A percentile compares a stretch with the other conserved stretches of the same genome.
Evolutionary conservation across 2,329 filamentous ascomycete species (phyloP).

Genomic region (Aspergillus sp.): DNA sequence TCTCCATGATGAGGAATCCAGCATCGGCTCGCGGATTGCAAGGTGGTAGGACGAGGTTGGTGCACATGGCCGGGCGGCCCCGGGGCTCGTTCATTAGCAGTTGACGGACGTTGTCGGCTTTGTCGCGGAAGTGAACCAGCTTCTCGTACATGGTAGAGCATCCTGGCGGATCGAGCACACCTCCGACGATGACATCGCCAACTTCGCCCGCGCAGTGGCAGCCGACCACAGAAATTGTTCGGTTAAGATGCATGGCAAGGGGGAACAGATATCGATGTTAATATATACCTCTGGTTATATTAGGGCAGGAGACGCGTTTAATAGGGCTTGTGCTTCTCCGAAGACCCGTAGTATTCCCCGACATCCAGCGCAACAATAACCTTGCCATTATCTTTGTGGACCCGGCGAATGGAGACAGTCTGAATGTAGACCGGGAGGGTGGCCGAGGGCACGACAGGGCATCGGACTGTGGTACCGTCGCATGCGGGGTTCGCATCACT

Average conservation of each 20-base stretch:
- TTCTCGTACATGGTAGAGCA: constrained; percentile 41
- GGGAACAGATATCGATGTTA: too few relatives aligned
- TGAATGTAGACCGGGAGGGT: too few relatives aligned
- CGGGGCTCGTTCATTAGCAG: constrained; percentile 40
- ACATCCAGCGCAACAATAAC: too few relatives aligned
- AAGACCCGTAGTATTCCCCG: too few relatives aligned
- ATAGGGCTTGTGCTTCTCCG: too few relatives aligned
- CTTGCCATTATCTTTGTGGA: too few relatives aligned
- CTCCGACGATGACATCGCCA: constrained; percentile 41
- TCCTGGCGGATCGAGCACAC: constrained; percentile 32
- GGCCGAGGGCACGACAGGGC: too few relatives aligned
- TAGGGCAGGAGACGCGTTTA: too few relatives aligned
- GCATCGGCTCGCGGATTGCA: constrained; percentile 37
- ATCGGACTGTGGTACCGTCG: too few relatives aligned
- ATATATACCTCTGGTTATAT: too few relatives aligned
- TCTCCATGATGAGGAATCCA: constrained; percentile 38
- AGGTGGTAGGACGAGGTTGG: constrained; percentile 34
- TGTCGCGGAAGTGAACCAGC: constrained; percentile 30
- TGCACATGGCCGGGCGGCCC: constrained; percentile 30
- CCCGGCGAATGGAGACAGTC: too few relatives aligned
- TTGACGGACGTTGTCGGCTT: constrained; percentile 33
- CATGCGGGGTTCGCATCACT: too few relatives aligned
- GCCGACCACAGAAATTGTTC: constrained; percentile 8
- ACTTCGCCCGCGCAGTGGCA: constrained; percentile 26
- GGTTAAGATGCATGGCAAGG: constrained; percentile 1